Conservation (phyloP, 2,329 filamentous ascomycete species). For the Alternaria arbusti region DNA sequence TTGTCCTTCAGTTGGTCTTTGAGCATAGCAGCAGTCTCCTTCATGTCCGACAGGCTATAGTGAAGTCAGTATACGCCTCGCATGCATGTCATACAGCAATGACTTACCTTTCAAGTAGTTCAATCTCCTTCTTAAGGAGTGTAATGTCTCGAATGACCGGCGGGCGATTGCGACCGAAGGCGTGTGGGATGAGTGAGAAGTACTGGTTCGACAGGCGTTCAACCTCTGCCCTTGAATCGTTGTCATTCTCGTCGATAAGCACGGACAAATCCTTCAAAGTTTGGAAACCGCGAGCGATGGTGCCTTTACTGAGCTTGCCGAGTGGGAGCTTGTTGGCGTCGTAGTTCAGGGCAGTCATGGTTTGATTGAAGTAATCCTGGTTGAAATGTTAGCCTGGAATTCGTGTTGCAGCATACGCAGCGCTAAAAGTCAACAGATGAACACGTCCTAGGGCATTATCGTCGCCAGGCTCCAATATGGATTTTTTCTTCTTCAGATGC, state of each 20-base stretch:
- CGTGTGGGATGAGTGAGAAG: constrained; percentile 83
- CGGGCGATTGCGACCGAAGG: constrained; percentile 75
- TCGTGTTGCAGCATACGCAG: not conserved
- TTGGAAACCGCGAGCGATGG: constrained; percentile 76
- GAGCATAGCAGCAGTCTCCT: constrained; percentile 79
- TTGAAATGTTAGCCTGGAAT: not conserved
- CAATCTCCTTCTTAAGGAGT: constrained; percentile 76
- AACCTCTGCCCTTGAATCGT: constrained; percentile 58
- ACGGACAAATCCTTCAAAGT: constrained; percentile 76
- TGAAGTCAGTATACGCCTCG: not conserved
- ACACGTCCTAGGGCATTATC: not conserved
- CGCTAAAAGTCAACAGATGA: not conserved
- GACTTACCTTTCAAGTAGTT: constrained; percentile 69
- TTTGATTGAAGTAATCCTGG: constrained; percentile 67
- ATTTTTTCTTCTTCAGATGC: not conserved
- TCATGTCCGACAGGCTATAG: constrained; percentile 77
- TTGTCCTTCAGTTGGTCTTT: constrained; percentile 63
- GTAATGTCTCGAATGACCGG: constrained; percentile 66
- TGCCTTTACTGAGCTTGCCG: constrained; percentile 82
- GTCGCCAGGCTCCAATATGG: not conserved
- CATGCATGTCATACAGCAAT: not conserved
- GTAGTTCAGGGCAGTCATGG: constrained; percentile 73
- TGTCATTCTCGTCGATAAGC: constrained; percentile 62
- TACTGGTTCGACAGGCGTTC: constrained; percentile 77
- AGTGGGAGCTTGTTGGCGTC: constrained; percentile 79